A percentile compares a stretch with the other conserved stretches of the same genome.
phyloP scores from a whole-genome alignment of 306 rosid genomes.

The Vicia faba region DNA sequence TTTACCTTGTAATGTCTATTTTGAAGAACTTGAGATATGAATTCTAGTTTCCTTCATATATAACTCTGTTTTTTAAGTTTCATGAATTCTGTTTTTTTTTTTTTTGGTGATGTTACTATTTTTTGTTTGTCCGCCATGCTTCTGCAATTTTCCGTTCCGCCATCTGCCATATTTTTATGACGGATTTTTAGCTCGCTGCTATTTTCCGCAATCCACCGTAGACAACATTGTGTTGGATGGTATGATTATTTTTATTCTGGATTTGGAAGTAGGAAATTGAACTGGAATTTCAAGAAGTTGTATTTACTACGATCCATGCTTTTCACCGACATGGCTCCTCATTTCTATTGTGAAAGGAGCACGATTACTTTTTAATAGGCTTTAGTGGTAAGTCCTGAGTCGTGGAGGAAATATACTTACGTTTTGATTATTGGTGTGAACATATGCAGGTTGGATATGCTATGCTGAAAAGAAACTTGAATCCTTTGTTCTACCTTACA shows the following conservation, averaged over 20 bases:
- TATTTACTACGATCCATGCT: neutral
- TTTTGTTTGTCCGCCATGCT: no score
- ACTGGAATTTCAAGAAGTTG: constrained; percentile 13
- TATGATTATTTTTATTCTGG: neutral
- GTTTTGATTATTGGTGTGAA: constrained; percentile 14
- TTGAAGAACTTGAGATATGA: no score
- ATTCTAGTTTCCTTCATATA: no score
- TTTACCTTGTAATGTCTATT: no score
- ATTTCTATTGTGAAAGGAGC: constrained; percentile 5
- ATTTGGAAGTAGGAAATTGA: constrained; percentile 22
- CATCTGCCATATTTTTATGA: neutral
- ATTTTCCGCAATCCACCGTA: neutral
- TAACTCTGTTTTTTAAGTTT: no score
- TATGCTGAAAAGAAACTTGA: constrained; percentile 98
- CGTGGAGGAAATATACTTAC: neutral
- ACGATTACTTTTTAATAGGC: constrained; percentile 26
- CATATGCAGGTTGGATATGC: constrained; percentile 89
- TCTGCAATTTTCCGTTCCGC: no score
- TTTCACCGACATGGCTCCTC: constrained; percentile 1
- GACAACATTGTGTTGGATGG: no score
- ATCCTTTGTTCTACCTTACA: constrained; percentile 75
- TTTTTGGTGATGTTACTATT: no score
- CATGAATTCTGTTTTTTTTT: no score
- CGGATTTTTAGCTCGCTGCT: no score
- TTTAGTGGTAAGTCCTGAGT: neutral